Evolutionary conservation across 176 grass and related monocot species (phyloP).

Genomic region (Tuctoria greenei): DNA sequence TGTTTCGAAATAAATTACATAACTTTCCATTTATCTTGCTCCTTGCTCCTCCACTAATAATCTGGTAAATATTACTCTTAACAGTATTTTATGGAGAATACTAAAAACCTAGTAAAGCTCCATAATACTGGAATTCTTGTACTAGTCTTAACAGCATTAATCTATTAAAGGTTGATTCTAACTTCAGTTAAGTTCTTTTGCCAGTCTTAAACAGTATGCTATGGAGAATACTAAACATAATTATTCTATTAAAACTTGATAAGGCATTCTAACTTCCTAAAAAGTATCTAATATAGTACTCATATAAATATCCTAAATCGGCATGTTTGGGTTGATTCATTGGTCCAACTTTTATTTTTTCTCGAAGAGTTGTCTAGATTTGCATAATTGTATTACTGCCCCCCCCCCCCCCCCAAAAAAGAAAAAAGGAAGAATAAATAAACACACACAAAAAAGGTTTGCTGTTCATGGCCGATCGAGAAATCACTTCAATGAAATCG

Average conservation of each 20-base stretch:
- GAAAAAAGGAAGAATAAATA: too few relatives aligned
- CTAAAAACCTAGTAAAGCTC: neutral
- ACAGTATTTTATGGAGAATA: neutral
- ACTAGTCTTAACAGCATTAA: neutral
- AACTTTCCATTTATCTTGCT: neutral
- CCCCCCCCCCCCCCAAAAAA: too few relatives aligned
- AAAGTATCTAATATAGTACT: too few relatives aligned
- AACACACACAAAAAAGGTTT: too few relatives aligned
- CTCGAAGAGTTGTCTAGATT: too few relatives aligned
- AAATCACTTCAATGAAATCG: neutral
- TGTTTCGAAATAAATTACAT: neutral
- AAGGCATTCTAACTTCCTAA: neutral
- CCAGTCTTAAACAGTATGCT: neutral
- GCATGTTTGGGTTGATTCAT: neutral
- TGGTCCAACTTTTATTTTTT: too few relatives aligned
- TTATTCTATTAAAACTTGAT: neutral
- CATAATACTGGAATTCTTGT: too few relatives aligned
- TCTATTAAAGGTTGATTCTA: too few relatives aligned
- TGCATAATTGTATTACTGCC: too few relatives aligned
- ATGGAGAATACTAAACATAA: neutral
- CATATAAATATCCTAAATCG: neutral
- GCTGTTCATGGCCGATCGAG: conserved; percentile 2
- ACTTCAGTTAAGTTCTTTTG: too few relatives aligned
- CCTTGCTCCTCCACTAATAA: too few relatives aligned
- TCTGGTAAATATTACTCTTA: too few relatives aligned